Percentiles rank a stretch among this genome's conserved stretches.
Conservation (phyloP, 345 rosid genomes). For the Camelina laxa region DNA sequence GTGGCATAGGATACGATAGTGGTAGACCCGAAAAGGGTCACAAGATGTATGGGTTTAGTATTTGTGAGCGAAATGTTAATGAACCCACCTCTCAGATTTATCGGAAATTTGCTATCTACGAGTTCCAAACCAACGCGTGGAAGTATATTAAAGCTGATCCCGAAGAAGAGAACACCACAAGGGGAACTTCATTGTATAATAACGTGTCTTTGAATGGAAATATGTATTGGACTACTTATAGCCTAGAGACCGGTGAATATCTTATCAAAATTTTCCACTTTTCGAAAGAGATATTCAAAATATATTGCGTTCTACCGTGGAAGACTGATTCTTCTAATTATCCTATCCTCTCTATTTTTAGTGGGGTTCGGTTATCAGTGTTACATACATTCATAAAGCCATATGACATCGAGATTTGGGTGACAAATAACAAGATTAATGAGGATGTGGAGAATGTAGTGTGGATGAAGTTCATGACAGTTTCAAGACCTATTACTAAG, state of each 20-base stretch:
- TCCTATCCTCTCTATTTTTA: neutral
- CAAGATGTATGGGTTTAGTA: neutral
- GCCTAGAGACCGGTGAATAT: too few relatives aligned
- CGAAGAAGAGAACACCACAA: too few relatives aligned
- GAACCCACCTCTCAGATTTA: neutral
- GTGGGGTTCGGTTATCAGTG: neutral
- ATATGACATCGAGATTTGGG: neutral
- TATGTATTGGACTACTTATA: too few relatives aligned
- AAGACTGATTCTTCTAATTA: neutral
- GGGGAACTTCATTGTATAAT: too few relatives aligned
- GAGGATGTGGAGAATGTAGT: neutral
- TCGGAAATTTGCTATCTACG: neutral
- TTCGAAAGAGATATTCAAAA: neutral
- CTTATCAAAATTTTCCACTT: neutral
- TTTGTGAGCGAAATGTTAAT: neutral
- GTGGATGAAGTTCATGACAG: neutral
- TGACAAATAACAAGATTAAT: neutral
- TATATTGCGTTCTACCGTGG: neutral
- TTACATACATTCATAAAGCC: neutral
- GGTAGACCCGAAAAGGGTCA: neutral
- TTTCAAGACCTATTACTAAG: neutral
- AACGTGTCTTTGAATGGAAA: too few relatives aligned
- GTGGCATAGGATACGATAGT: slow-evolving; percentile 1
- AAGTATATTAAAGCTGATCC: too few relatives aligned
- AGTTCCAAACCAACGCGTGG: too few relatives aligned